Percentiles rank a stretch among this genome's conserved stretches.
phyloP scores from a whole-genome alignment of 257 asterid species.

The Jacaranda copaia region DNA sequence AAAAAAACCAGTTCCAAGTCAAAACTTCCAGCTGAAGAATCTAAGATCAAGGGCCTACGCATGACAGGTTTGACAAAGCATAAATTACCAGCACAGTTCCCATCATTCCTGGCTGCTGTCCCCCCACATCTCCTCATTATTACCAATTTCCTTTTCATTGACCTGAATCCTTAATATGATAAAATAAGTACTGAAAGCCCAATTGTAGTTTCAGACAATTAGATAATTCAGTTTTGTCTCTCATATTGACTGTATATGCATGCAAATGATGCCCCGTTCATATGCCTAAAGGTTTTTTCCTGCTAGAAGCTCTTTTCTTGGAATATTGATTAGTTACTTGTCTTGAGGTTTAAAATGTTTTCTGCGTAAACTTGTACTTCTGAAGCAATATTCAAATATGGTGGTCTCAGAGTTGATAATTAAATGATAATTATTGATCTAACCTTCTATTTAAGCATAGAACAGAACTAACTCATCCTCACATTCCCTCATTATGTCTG shows the following conservation, averaged over 20 bases:
- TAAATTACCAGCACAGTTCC: constrained; percentile 49
- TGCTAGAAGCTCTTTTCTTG: constrained; percentile 19
- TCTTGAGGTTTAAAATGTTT: not conserved
- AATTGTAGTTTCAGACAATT: constrained; percentile 46
- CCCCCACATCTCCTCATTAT: constrained; percentile 42
- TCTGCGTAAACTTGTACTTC: constrained; percentile 14
- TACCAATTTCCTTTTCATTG: constrained; percentile 43
- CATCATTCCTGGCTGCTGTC: constrained; percentile 57
- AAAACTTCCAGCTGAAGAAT: constrained; percentile 52
- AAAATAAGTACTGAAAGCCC: constrained; percentile 30
- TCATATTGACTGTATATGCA: constrained; percentile 39
- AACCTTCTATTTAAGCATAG: constrained; percentile 42
- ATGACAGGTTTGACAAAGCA: constrained; percentile 43
- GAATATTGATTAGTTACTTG: constrained; percentile 27
- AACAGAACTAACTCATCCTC: constrained; percentile 35
- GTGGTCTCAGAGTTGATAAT: constrained; percentile 14
- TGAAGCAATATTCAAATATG: not conserved
- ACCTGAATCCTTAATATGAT: constrained; percentile 30
- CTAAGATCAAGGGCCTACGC: constrained; percentile 35
- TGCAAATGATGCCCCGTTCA: constrained; percentile 43
- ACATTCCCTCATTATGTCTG: constrained; percentile 45
- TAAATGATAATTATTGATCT: constrained; percentile 27
- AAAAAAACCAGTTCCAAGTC: constrained; percentile 36
- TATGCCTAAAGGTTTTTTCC: constrained; percentile 26
- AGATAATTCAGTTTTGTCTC: constrained; percentile 41